Evolutionary conservation across 495 filamentous ascomycete genomes (phyloP).

Genomic region (Zalerion maritima): DNA sequence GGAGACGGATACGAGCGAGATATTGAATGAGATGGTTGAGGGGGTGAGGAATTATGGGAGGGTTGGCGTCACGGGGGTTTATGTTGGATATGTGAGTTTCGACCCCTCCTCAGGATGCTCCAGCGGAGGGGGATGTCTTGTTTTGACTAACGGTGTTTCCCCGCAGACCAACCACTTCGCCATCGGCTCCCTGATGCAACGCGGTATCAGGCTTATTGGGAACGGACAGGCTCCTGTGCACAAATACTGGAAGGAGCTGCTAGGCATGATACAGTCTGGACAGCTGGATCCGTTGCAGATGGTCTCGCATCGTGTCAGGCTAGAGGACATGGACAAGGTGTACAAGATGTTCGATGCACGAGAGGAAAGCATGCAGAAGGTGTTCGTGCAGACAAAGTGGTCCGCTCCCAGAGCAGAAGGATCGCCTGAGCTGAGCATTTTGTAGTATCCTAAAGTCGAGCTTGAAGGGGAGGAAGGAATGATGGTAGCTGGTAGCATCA

Average conservation of each 20-base stretch:
- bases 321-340: constrained; percentile 60
- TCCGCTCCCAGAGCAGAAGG: constrained; percentile 40
- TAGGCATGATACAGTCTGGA: constrained; percentile 52
- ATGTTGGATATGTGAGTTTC: constrained; percentile 59
- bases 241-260: constrained; percentile 64
- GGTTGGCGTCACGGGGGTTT: constrained; percentile 66
- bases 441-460: constrained; percentile 1
- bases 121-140: background rate
- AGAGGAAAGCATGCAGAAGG: constrained; percentile 55
- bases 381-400: constrained; percentile 54
- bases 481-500: too few species aligned
- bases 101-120: background rate
- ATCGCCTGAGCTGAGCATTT: constrained; percentile 38
- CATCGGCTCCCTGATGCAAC: constrained; percentile 76
- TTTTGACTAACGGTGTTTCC: background rate
- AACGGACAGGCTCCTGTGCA: constrained; percentile 80
- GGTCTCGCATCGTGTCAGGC: constrained; percentile 58
- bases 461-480: too few species aligned
- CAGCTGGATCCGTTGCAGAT: constrained; percentile 67
- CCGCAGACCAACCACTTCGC: constrained; percentile 63
- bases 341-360: constrained; percentile 59
- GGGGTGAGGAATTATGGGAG: constrained; percentile 62
- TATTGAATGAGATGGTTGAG: constrained; percentile 78
- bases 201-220: constrained; percentile 66
- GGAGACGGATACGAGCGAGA: constrained; percentile 78